Evolutionary conservation across 257 asterid species (phyloP).

Genomic region (Solanum acaule): DNA sequence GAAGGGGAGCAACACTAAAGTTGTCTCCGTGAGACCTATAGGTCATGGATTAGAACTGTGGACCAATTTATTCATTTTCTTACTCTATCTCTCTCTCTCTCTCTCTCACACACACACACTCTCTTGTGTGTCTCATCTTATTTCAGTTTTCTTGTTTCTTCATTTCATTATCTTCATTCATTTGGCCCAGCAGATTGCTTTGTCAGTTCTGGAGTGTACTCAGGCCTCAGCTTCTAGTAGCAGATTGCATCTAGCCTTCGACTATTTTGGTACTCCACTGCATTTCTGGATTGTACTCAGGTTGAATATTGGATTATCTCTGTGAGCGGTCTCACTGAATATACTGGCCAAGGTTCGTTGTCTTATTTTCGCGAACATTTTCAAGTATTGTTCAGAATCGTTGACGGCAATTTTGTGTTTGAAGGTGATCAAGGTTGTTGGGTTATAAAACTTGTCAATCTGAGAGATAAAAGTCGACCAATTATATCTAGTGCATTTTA

Average conservation of each 20-base stretch:
- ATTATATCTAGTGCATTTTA: background rate
- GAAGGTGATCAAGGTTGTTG: background rate
- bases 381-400: background rate
- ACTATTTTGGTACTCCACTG: background rate
- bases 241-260: background rate
- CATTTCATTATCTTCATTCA: background rate
- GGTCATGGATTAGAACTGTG: background rate
- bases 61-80: background rate
- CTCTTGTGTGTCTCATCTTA: background rate
- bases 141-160: background rate
- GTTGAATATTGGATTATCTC: background rate
- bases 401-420: background rate
- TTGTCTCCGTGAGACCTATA: background rate
- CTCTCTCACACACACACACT: background rate
- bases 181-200: background rate
- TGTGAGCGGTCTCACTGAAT: background rate
- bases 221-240: background rate
- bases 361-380: background rate
- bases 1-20: background rate
- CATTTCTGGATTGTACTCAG: background rate
- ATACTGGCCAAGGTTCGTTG: background rate
- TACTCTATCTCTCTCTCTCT: background rate
- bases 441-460: background rate
- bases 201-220: background rate
- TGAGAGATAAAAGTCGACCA: background rate